Evolutionary conservation across 1,284 basidiomycete species (phyloP).

Genomic region (Meripilus lineatus): DNA sequence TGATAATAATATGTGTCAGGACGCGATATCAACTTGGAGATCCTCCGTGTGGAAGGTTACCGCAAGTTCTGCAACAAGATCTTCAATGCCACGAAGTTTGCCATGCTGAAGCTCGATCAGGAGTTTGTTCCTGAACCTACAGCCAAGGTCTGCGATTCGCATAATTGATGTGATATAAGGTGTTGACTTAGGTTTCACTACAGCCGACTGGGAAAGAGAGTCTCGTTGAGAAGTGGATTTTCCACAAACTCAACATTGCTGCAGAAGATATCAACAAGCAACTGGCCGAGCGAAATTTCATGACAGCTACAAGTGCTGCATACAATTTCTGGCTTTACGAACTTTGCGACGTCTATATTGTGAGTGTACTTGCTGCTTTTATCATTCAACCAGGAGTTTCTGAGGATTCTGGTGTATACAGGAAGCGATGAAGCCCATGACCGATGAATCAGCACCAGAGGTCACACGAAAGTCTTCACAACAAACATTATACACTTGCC

Average conservation of each 20-base stretch:
- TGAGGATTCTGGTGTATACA: slow-evolving; percentile 26
- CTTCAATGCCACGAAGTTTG: slow-evolving; percentile 99
- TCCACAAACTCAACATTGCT: slow-evolving; percentile 90
- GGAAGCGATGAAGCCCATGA: slow-evolving; percentile 98
- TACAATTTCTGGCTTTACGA: slow-evolving; percentile 99
- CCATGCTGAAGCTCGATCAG: slow-evolving; percentile 89
- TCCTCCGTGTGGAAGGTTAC: slow-evolving; percentile 97
- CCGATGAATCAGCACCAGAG: slow-evolving; percentile 67
- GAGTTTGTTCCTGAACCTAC: slow-evolving; percentile 72
- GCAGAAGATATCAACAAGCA: slow-evolving; percentile 73
- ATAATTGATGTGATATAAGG: background rate
- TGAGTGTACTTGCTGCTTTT: slow-evolving; percentile 32
- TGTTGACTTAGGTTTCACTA: background rate
- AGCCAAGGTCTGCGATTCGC: slow-evolving; percentile 48
- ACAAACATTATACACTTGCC: slow-evolving; percentile 93
- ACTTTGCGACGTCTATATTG: slow-evolving; percentile 97
- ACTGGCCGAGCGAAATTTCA: slow-evolving; percentile 86
- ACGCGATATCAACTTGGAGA: slow-evolving; percentile 95
- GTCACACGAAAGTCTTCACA: slow-evolving; percentile 79
- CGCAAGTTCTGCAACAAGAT: slow-evolving; percentile 99
- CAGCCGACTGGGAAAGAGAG: slow-evolving; percentile 87
- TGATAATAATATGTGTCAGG: slow-evolving; percentile 37
- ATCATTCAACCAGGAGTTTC: background rate
- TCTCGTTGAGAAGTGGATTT: slow-evolving; percentile 93
- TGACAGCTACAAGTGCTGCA: slow-evolving; percentile 79